Evolutionary conservation across 1,139 yeast genomes (phyloP).

Genomic region (Citeromyces hawaiiensis): DNA sequence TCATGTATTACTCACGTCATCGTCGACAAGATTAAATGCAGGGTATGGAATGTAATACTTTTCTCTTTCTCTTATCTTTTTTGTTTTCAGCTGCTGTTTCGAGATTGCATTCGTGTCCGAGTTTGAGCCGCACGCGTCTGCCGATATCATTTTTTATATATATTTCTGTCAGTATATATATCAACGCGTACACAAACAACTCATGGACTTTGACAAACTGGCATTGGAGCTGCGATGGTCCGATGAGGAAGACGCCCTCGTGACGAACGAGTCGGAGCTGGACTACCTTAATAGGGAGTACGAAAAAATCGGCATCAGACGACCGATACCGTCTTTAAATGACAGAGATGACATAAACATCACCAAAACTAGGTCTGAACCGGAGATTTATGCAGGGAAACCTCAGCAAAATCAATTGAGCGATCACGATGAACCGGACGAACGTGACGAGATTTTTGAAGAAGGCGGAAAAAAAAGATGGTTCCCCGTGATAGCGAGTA

Average conservation of each 20-base stretch:
- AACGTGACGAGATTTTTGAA: neutral
- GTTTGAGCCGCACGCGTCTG: no score
- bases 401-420: neutral
- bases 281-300: neutral
- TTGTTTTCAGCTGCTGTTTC: no score
- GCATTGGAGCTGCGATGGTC: neutral
- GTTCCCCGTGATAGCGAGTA: neutral
- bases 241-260: neutral
- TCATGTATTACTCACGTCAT: no score
- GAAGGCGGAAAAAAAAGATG: neutral
- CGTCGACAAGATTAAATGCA: no score
- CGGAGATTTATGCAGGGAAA: neutral
- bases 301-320: neutral
- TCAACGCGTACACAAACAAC: neutral
- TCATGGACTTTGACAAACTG: neutral
- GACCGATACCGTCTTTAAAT: neutral
- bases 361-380: neutral
- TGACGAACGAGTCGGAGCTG: neutral
- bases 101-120: no score
- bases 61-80: no score
- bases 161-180: no score
- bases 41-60: no score
- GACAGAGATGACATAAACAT: neutral
- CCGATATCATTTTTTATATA: no score
- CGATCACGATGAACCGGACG: neutral